A percentile compares a stretch with the other conserved stretches of the same genome.
These are phyloP conservation scores for Fusarium veterinarium DNA, from an alignment of 2,329 filamentous ascomycete species.

Conservation along the genomic window DNA sequence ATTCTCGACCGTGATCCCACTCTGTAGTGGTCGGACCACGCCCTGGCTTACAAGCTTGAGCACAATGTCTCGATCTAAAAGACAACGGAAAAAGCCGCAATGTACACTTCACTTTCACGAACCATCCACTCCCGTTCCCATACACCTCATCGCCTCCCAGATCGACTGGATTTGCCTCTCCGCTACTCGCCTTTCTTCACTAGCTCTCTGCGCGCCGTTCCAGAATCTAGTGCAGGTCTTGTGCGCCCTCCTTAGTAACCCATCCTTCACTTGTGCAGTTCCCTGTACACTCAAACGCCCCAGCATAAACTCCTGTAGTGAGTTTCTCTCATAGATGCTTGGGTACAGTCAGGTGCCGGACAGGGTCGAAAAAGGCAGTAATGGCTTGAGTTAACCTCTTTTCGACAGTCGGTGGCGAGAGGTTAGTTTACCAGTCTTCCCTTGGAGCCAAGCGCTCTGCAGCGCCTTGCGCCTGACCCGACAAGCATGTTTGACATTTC, in stretches of 20 bases:
- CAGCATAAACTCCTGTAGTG: not conserved
- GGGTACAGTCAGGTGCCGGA: not conserved
- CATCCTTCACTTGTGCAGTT: constrained; percentile 14
- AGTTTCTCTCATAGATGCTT: not conserved
- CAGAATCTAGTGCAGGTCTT: constrained; percentile 11
- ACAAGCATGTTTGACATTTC: constrained; percentile 27
- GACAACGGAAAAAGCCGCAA: constrained; percentile 5
- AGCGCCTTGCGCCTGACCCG: constrained; percentile 8
- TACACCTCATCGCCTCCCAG: constrained; percentile 6
- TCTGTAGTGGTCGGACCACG: not conserved
- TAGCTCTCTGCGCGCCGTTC: constrained; percentile 17
- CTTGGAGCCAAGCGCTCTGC: not conserved
- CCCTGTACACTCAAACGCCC: constrained; percentile 31
- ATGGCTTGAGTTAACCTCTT: not conserved
- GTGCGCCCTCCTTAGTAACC: not conserved
- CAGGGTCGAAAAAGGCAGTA: constrained; percentile 1
- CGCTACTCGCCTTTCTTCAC: not conserved
- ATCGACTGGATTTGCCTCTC: not conserved
- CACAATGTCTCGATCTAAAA: not conserved
- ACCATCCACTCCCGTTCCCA: constrained; percentile 8
- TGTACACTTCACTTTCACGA: constrained; percentile 1
- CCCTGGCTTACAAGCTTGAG: constrained; percentile 2
- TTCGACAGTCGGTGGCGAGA: not conserved
- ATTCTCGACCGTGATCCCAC: not conserved
- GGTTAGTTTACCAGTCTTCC: not conserved